Base-by-base conservation (phyloP, 306 rosid species). In the Corylus avellana region DNA sequence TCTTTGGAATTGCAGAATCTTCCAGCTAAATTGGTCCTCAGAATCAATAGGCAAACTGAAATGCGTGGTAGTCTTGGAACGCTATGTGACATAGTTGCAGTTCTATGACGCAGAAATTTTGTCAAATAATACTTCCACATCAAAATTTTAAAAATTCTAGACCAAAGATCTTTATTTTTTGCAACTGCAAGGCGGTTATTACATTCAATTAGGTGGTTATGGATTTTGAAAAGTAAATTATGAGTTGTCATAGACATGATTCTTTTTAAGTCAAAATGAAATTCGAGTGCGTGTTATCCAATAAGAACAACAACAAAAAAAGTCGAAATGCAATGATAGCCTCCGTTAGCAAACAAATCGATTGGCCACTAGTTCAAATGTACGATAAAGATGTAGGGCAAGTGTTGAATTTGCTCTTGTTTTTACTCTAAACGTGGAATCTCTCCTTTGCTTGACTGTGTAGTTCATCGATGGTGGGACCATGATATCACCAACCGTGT, bases 391-490 rank as follows among this genome's bases (percentile, higher is more conserved):
- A 63, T 29, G 55, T n/a, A 5, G 18, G 22, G 66, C 25, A 17
- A 27, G 2, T 73, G 6, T 32, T 73, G 47, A 42, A 62, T 27
- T 10, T 18, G 12, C 47, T 59, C 57, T 14, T 48, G 22, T 39
- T 8, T 49, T 50, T 17, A 73, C n/a, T 3, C 58, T 64, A n/a
- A 70, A 59, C 29, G 49, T 56, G 27, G 44, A 35, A 74, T 72
- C 5, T 59, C 25, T 68, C 27, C 42, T 1, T 42, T 79, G 70
- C 80, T 73, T 82, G 42, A 73, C 49, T 70, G 76, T 79, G 85
- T 83, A 93, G 99, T 93, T 96, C 88, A 91, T 93, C 4, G 98
- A 96, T 12, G 92, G 90, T n/a, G 98, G 96, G 48, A 90, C 97
- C 20, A 93, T 96, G 96, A 82, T 96, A 75, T 96, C 98, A 1